Conservation (phyloP, 139 green algal genomes). For the Tetraselmis chui region DNA sequence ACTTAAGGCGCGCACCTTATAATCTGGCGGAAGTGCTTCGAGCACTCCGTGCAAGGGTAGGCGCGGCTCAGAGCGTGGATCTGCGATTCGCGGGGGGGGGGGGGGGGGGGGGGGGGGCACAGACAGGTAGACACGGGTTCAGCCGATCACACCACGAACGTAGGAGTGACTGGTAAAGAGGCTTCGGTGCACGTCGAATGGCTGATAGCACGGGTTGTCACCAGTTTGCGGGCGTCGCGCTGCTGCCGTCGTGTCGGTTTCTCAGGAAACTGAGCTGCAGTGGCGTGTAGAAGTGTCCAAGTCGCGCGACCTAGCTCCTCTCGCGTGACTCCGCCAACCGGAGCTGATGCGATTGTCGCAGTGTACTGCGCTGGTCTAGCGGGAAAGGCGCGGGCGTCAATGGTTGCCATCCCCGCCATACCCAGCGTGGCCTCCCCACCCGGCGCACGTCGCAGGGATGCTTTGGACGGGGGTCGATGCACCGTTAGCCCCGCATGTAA, state of each 20-base stretch:
- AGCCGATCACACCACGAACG: too few species aligned
- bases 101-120: not conserved
- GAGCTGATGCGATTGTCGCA: not conserved
- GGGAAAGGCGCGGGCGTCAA: not conserved
- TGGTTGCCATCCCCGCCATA: not conserved
- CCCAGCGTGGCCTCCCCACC: not conserved
- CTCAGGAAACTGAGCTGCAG: slow-evolving; percentile 87
- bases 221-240: slow-evolving; percentile 48
- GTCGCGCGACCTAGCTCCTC: slow-evolving; percentile 81
- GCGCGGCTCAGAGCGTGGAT: slow-evolving; percentile 73
- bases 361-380: not conserved
- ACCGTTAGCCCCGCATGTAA: too few species aligned
- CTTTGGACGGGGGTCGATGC: too few species aligned
- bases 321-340: slow-evolving; percentile 18
- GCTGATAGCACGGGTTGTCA: too few species aligned
- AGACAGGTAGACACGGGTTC: too few species aligned
- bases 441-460: not conserved
- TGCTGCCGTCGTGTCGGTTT: slow-evolving; percentile 72
- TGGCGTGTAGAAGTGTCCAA: slow-evolving; percentile 88
- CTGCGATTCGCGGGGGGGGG: slow-evolving; percentile 19
- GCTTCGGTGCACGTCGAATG: too few species aligned
- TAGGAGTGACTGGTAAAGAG: not conserved
- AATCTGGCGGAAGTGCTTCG: slow-evolving; percentile 78
- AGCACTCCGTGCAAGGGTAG: slow-evolving; percentile 91
- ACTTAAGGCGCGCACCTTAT: slow-evolving; percentile 40